Percentiles rank a stretch among this genome's conserved stretches.
phyloP scores from a whole-genome alignment of 2,329 filamentous ascomycete genomes.

The Penicillium sp. region DNA sequence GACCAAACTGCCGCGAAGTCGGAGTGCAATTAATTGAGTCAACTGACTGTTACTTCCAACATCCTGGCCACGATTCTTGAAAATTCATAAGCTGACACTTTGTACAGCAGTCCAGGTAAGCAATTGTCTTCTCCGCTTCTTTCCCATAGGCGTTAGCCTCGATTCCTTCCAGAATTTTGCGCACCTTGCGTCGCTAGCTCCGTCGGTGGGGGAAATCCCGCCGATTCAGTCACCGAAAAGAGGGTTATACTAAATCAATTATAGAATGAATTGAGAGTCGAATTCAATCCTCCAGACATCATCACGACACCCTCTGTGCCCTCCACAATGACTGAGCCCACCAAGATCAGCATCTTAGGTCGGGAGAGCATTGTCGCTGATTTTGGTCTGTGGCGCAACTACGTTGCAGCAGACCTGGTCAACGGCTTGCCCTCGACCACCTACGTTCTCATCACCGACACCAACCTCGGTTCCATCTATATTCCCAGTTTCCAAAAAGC shows the following conservation, averaged over 20 bases:
- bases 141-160: neutral
- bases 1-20: slow-evolving; percentile 20
- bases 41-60: slow-evolving; percentile 3
- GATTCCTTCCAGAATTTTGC: slow-evolving; percentile 5
- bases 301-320: slow-evolving; percentile 7
- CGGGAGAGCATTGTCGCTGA: slow-evolving; percentile 90
- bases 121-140: neutral
- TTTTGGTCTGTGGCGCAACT: slow-evolving; percentile 83
- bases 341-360: slow-evolving; percentile 77
- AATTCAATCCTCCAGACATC: slow-evolving; percentile 12
- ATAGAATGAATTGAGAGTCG: slow-evolving; percentile 28
- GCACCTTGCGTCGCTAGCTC: slow-evolving; percentile 21
- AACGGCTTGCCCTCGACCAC: slow-evolving; percentile 77
- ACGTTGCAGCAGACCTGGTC: slow-evolving; percentile 78
- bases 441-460: slow-evolving; percentile 95
- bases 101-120: slow-evolving; percentile 15
- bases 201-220: slow-evolving; percentile 15
- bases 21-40: slow-evolving; percentile 24
- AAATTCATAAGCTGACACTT: slow-evolving; percentile 10
- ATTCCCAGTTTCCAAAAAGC: slow-evolving; percentile 70
- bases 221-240: slow-evolving; percentile 7
- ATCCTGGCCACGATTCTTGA: slow-evolving; percentile 14
- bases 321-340: slow-evolving; percentile 45
- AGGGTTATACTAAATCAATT: slow-evolving; percentile 13
- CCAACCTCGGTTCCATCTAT: slow-evolving; percentile 81